Base-by-base conservation (phyloP, 2,329 filamentous ascomycete genomes). In the Trichoderma harzianum region DNA sequence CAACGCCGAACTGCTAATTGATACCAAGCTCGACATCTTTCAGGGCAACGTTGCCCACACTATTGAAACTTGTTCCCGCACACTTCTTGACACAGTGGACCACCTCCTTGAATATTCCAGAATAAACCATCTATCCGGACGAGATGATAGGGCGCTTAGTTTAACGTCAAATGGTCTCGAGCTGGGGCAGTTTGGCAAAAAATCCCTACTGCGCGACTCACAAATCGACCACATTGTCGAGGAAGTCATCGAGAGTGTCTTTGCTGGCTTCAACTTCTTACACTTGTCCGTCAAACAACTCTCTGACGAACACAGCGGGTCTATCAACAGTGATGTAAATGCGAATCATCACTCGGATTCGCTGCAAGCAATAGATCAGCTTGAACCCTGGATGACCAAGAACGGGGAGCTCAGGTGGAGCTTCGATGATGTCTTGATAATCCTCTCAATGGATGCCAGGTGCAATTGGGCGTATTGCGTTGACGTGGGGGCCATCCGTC, bases 51-150 rank as follows among this genome's bases (percentile, higher is more conserved):
- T 86, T 14, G 76, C 86, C 0, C 80, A 84, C 30, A 86, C 84
- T 1, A 85, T 89, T 53, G 83, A 87, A 68, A 83, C 82, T 1
- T 88, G 85, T 26, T 84, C 84, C 0, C 82, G 84, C 34, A 87
- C 86, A 0, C 79, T 89, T 0, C 80, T 87, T 0, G 86, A 89
- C 74, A 87, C 86, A 0, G 84, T 88, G 21, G 85, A 88, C 64
- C 86, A 88, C 63, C 80, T 88, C 4, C 82, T 86, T 0, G 84
- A 86, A 63, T 89, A 85, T 63, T 86, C 86, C 34, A 89, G 89
- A 73, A 85, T 90, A 68, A 85, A 86, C 74, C 83, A 79, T 39
- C 79, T 79, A 3, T 60, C 73, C 5, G 68, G 57, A 1, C 74
- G 73, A 14, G 69, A 74, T 28, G 58, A 57, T 1, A 16, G 64